Conservation (phyloP, 2,329 filamentous ascomycete species). For the Elsinoe necatrix region DNA sequence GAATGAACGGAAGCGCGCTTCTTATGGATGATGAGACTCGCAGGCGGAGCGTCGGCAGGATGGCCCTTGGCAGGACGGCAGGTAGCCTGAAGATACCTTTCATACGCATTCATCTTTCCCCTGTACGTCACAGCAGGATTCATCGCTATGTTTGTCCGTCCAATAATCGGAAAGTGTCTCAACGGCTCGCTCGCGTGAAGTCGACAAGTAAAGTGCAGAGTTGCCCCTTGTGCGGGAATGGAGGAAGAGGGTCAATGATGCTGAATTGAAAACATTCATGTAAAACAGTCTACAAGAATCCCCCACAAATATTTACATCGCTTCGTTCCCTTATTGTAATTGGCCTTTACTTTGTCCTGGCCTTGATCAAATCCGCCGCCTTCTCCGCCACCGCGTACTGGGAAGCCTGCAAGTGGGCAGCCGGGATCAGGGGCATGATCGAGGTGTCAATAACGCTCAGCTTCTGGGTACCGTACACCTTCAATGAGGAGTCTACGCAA, state of each 20-base stretch:
- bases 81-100: neutral
- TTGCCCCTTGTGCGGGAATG: too few relatives aligned
- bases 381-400: slow-evolving; percentile 20
- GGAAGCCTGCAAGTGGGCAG: slow-evolving; percentile 16
- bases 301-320: neutral
- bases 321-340: neutral
- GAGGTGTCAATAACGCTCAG: slow-evolving; percentile 25
- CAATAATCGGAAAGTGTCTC: too few relatives aligned
- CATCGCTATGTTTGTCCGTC: too few relatives aligned
- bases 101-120: too few relatives aligned
- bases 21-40: too few relatives aligned
- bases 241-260: too few relatives aligned
- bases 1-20: too few relatives aligned
- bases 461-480: slow-evolving; percentile 24
- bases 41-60: neutral
- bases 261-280: neutral
- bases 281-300: neutral
- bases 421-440: slow-evolving; percentile 23
- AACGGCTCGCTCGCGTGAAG: too few relatives aligned
- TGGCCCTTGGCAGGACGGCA: neutral
- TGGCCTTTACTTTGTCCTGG: slow-evolving; percentile 1
- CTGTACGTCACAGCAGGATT: too few relatives aligned
- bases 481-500: slow-evolving; percentile 25
- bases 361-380: slow-evolving; percentile 17
- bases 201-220: too few relatives aligned